Conservation (phyloP, 176 grass and related monocot species). For the Stipa capillata region DNA sequence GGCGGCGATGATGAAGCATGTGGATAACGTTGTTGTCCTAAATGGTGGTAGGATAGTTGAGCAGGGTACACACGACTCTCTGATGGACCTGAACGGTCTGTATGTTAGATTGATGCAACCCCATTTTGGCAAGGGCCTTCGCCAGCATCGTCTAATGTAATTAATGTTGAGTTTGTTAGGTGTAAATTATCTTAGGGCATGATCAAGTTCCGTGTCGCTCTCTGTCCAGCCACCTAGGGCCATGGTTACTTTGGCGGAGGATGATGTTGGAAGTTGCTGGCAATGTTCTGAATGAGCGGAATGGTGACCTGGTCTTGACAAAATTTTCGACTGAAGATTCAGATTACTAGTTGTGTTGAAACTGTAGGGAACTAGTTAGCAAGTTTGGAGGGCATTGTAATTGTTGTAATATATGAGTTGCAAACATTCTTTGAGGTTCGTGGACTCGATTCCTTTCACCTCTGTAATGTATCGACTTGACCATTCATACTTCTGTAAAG, state of each 20-base stretch:
- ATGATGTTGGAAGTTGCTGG: background rate
- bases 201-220: constrained; percentile 20
- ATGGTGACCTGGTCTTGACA: constrained; percentile 31
- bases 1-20: constrained; percentile 98
- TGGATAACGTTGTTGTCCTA: constrained; percentile 93
- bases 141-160: constrained; percentile 89
- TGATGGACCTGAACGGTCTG: constrained; percentile 88
- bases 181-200: constrained; percentile 60
- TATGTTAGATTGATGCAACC: constrained; percentile 99
- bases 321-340: constrained; percentile 27
- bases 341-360: constrained; percentile 28
- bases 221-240: background rate
- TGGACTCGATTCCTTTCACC: constrained; percentile 10
- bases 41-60: constrained; percentile 97
- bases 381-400: constrained; percentile 51
- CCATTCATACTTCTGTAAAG: constrained; percentile 19
- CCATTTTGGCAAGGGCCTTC: constrained; percentile 94
- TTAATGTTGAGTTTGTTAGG: constrained; percentile 35
- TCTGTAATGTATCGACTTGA: constrained; percentile 42
- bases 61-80: constrained; percentile 78
- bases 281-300: constrained; percentile 10
- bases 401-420: constrained; percentile 48
- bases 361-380: constrained; percentile 39
- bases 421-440: constrained; percentile 68
- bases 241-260: no score